Evolutionary conservation across 495 filamentous ascomycete genomes (phyloP).

Genomic region (Penicillium verhagenii): DNA sequence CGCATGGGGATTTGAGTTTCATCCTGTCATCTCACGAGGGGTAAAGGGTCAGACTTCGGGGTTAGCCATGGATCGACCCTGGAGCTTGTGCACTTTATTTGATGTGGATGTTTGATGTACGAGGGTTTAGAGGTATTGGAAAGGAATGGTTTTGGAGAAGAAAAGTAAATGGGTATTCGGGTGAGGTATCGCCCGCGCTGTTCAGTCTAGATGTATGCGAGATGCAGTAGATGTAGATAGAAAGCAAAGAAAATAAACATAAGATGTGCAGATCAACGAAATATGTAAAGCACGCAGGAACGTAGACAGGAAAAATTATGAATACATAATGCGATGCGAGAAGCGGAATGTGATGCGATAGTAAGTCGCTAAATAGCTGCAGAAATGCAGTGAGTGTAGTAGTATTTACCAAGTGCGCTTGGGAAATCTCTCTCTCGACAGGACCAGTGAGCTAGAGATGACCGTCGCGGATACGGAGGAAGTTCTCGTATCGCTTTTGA

Average conservation of each 20-base stretch:
- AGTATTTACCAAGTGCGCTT: background rate
- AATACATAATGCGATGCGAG: background rate
- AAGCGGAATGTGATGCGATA: background rate
- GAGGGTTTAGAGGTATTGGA: background rate
- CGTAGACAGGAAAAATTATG: background rate
- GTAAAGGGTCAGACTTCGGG: too few species aligned
- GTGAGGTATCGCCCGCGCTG: background rate
- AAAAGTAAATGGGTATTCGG: background rate
- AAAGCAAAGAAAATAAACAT: background rate
- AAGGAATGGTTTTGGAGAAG: background rate
- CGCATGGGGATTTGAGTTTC: background rate
- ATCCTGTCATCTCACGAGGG: too few species aligned
- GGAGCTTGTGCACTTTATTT: too few species aligned
- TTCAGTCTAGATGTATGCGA: background rate
- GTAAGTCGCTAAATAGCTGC: background rate
- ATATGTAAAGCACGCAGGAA: background rate
- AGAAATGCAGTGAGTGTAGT: background rate
- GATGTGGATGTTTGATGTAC: too few species aligned
- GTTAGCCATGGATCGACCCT: too few species aligned
- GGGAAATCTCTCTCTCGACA: too few species aligned
- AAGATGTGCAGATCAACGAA: background rate
- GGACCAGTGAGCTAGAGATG: too few species aligned
- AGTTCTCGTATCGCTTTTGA: constrained; percentile 18
- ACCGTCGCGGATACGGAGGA: constrained; percentile 19
- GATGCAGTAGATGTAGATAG: background rate